phyloP scores from a whole-genome alignment of 2,329 filamentous ascomycete genomes.

The Fusarium dlaminii region DNA sequence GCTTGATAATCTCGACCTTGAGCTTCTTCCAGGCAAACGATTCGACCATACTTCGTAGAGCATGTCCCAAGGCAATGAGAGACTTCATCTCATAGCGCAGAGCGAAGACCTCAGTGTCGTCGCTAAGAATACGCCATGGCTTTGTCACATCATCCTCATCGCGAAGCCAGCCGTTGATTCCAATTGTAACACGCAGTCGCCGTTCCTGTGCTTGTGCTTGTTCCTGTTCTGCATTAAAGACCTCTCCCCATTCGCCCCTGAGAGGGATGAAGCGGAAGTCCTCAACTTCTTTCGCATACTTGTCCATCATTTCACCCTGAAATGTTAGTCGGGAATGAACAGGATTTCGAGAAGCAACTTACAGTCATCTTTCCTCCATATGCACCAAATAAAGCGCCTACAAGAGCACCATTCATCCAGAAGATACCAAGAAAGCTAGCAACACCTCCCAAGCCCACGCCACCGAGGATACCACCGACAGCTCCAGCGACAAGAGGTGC shows the following conservation, averaged over 20 bases:
- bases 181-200: constrained; percentile 82
- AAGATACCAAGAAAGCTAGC: constrained; percentile 87
- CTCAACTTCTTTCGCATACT: constrained; percentile 86
- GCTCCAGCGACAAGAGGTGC: constrained; percentile 89
- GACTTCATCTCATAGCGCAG: constrained; percentile 84
- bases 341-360: constrained; percentile 12
- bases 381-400: constrained; percentile 88
- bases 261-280: constrained; percentile 84
- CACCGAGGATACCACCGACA: constrained; percentile 84
- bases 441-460: constrained; percentile 84
- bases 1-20: constrained; percentile 78
- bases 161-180: constrained; percentile 87
- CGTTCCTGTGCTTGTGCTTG: constrained; percentile 46
- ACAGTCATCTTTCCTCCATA: constrained; percentile 81
- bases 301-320: constrained; percentile 82
- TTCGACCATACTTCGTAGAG: constrained; percentile 75
- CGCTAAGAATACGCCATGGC: constrained; percentile 80
- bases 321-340: constrained; percentile 18
- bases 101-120: constrained; percentile 82
- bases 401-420: constrained; percentile 84
- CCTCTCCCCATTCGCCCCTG: constrained; percentile 54
- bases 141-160: constrained; percentile 77
- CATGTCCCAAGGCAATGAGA: constrained; percentile 78
- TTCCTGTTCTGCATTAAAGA: constrained; percentile 24
- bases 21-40: constrained; percentile 80